Conservation (phyloP, 352 stramenopile genomes). For the Phytophthora cactorum region DNA sequence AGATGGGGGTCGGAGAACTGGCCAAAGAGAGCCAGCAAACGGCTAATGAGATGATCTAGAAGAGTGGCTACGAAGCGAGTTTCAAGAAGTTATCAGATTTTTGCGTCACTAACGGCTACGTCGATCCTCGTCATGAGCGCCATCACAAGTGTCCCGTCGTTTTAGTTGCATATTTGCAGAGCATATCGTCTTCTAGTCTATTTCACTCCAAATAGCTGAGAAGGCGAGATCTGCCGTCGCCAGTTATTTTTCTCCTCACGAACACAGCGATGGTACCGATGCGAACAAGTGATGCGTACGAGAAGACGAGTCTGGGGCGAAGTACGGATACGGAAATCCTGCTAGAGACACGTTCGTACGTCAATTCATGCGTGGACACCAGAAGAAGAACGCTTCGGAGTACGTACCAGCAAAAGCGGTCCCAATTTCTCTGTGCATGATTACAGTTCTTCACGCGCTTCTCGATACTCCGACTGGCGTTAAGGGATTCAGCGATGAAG, state of each 20-base stretch:
- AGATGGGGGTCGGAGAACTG: neutral
- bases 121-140: constrained; percentile 6
- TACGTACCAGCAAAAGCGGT: neutral
- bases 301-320: neutral
- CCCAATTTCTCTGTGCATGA: neutral
- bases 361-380: constrained; percentile 4
- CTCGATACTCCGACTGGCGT: neutral
- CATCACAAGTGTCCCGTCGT: constrained; percentile 13
- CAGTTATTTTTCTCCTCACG: no score
- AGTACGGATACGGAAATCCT: constrained; percentile 8
- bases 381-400: constrained; percentile 5
- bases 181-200: constrained; percentile 1
- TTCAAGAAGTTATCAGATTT: constrained; percentile 10
- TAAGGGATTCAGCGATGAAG: neutral
- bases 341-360: constrained; percentile 3
- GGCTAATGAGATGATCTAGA: constrained; percentile 11
- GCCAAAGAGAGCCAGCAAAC: neutral
- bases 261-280: no score
- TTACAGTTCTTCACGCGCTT: constrained; percentile 5
- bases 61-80: constrained; percentile 14
- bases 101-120: neutral
- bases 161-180: constrained; percentile 1
- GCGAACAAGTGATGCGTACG: no score
- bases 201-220: constrained; percentile 16
- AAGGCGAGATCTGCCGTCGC: constrained; percentile 5